A percentile compares a stretch with the other conserved stretches of the same genome.
These are phyloP conservation scores for Trichoderma harzianum DNA, from an alignment of 2,329 filamentous ascomycete species.

Conservation along the genomic window DNA sequence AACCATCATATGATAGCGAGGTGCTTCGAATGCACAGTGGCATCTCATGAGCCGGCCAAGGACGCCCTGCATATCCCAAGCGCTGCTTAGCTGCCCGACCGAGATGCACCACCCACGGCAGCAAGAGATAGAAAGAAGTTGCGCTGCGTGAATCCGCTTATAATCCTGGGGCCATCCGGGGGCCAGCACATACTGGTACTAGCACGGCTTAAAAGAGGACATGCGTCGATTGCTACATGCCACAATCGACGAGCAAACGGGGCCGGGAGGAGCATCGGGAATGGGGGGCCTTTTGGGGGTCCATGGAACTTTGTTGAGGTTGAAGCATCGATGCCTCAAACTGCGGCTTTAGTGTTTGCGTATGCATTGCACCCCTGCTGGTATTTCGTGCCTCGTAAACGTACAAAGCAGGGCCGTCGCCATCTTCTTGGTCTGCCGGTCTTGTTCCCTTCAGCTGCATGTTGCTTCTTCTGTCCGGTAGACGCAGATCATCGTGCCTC, in stretches of 20 bases:
- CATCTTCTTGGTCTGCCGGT: neutral
- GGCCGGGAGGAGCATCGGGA: constrained; percentile 1
- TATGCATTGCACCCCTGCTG: neutral
- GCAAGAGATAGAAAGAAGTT: neutral
- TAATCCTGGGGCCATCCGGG: neutral
- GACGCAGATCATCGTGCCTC: neutral
- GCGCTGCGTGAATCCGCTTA: neutral
- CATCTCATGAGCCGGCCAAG: neutral
- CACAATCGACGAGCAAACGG: neutral
- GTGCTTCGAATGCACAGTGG: neutral
- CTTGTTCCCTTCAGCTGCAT: neutral
- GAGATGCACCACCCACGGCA: neutral
- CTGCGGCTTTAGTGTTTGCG: neutral
- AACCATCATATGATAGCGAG: neutral
- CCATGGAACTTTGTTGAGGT: constrained; percentile 16
- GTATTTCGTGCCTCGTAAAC: neutral
- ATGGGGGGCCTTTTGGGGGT: constrained; percentile 5
- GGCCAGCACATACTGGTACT: neutral
- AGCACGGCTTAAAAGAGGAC: neutral
- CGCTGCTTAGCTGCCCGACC: constrained; percentile 13
- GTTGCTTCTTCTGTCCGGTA: neutral
- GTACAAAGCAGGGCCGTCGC: constrained; percentile 7
- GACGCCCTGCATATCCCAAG: neutral
- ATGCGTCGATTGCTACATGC: neutral
- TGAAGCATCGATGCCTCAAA: constrained; percentile 11